Percentiles rank a stretch among this genome's conserved stretches.
phyloP scores from a whole-genome alignment of 768 basidiomycete genomes.

The Termitomyces sp. region DNA sequence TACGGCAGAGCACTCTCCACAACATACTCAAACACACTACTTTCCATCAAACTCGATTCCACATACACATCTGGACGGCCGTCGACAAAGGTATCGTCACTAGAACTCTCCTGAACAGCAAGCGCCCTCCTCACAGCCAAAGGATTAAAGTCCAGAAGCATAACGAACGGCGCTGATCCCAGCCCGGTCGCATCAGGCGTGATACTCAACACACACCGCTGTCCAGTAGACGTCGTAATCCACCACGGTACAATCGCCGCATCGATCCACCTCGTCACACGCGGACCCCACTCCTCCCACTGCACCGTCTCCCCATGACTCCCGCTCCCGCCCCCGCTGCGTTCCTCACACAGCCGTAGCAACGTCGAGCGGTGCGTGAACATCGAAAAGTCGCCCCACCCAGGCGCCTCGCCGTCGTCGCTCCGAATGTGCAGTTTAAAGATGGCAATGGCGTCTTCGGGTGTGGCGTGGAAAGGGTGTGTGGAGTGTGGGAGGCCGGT shows the following conservation, averaged over 20 bases:
- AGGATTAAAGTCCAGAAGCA: conserved; percentile 11
- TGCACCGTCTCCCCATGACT: neutral
- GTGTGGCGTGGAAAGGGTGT: conserved; percentile 3
- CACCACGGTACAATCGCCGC: conserved; percentile 16
- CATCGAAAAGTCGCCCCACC: conserved; percentile 12
- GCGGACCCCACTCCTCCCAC: conserved; percentile 23
- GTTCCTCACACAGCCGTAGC: conserved; percentile 5
- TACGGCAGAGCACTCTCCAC: conserved; percentile 29
- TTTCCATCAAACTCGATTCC: neutral
- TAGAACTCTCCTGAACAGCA: neutral
- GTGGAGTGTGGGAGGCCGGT: conserved; percentile 1
- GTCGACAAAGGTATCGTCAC: neutral
- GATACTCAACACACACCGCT: conserved; percentile 19
- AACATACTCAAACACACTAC: conserved; percentile 24
- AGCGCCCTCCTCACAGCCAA: neutral
- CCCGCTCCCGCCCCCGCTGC: neutral
- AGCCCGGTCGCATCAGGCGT: neutral
- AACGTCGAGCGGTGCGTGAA: conserved; percentile 13
- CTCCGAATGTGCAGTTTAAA: conserved; percentile 11
- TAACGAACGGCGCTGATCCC: neutral
- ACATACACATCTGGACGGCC: neutral
- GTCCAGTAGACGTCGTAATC: conserved; percentile 25
- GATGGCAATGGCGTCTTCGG: conserved; percentile 14
- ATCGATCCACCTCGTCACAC: conserved; percentile 22
- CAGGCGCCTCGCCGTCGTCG: neutral